These are phyloP conservation scores for Tylopilus vinaceipallidus DNA, from an alignment of 768 basidiomycete species.

Conservation along the genomic window DNA sequence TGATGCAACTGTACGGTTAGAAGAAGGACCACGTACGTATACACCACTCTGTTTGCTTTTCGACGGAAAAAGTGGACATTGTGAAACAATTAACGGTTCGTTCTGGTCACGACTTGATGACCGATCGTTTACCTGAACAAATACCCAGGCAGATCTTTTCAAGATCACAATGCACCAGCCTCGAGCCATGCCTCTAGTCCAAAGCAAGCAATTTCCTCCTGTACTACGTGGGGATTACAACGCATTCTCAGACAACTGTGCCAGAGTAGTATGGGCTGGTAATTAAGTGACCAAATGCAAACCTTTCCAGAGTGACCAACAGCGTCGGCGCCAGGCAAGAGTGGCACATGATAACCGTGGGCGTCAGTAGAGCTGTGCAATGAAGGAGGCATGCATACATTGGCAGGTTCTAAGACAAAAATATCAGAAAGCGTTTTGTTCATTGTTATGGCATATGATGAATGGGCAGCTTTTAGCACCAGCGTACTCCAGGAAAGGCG, in stretches of 20 bases:
- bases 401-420: constrained; percentile 61
- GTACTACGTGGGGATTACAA: constrained; percentile 36
- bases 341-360: constrained; percentile 52
- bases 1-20: constrained; percentile 8
- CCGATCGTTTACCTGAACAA: constrained; percentile 64
- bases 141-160: constrained; percentile 68
- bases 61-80: constrained; percentile 51
- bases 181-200: constrained; percentile 70
- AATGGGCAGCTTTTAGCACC: constrained; percentile 61
- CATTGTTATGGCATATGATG: constrained; percentile 52
- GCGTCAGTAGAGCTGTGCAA: constrained; percentile 1
- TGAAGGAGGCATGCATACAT: constrained; percentile 42
- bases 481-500: constrained; percentile 73
- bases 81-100: not conserved
- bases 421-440: constrained; percentile 42
- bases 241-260: constrained; percentile 68
- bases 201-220: constrained; percentile 57
- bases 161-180: constrained; percentile 49
- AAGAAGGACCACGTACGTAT: constrained; percentile 41
- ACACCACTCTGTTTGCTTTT: constrained; percentile 63
- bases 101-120: not conserved
- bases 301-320: constrained; percentile 48
- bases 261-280: constrained; percentile 70
- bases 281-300: constrained; percentile 73
- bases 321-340: constrained; percentile 70